Evolutionary conservation across 352 stramenopile species (phyloP).

Genomic region (Pythium volutum): DNA sequence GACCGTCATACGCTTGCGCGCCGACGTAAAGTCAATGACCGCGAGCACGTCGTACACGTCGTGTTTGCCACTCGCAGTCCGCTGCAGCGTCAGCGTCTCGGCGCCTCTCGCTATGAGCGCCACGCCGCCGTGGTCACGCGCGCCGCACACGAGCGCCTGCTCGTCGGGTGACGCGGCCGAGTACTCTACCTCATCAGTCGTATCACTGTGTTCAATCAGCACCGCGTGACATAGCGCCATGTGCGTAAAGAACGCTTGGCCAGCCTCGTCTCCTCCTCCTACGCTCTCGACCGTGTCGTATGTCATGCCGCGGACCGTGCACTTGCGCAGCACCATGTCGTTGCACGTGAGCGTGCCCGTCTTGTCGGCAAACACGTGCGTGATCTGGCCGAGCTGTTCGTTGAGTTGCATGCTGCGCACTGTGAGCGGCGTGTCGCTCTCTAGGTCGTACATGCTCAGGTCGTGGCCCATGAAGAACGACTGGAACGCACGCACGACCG

Average conservation of each 20-base stretch:
- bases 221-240: constrained; percentile 94
- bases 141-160: constrained; percentile 70
- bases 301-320: constrained; percentile 59
- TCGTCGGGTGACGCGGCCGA: constrained; percentile 88
- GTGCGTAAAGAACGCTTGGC: constrained; percentile 83
- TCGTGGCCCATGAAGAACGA: constrained; percentile 78
- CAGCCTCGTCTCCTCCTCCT: constrained; percentile 11
- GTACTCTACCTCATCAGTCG: constrained; percentile 44
- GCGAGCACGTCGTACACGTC: constrained; percentile 86
- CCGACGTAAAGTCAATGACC: constrained; percentile 91
- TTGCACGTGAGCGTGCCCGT: constrained; percentile 88
- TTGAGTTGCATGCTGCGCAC: constrained; percentile 87
- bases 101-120: constrained; percentile 63
- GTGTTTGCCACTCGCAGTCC: constrained; percentile 37
- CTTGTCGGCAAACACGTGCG: constrained; percentile 97
- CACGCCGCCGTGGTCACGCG: constrained; percentile 69
- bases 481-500: constrained; percentile 85
- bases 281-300: constrained; percentile 41
- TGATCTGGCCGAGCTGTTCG: constrained; percentile 88
- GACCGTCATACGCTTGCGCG: constrained; percentile 82
- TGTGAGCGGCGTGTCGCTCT: constrained; percentile 55
- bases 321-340: constrained; percentile 88
- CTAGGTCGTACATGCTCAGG: constrained; percentile 78
- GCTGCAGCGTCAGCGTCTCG: constrained; percentile 52
- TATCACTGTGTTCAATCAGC: constrained; percentile 88